Conservation (phyloP, 176 grass and related monocot genomes). For the Triticum aestivum region DNA sequence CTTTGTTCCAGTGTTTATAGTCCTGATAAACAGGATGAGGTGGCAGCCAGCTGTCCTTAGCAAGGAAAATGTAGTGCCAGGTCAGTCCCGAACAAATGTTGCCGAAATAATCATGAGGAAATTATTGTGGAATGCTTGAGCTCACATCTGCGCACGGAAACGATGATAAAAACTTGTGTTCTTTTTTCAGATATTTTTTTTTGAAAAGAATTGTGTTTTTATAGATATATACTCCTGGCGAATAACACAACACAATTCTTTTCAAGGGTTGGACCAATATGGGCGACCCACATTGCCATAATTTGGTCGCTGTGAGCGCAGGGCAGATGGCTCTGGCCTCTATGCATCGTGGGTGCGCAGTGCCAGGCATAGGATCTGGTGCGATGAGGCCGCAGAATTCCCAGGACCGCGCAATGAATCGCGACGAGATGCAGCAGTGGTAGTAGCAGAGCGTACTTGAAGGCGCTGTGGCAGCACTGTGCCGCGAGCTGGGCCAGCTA, state of each 20-base stretch:
- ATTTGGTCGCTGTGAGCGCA: not conserved
- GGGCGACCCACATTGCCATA: not conserved
- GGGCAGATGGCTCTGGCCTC: not conserved
- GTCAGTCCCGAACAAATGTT: not conserved
- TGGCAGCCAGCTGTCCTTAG: not conserved
- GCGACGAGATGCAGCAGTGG: not conserved
- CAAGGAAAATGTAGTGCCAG: not conserved
- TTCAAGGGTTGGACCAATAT: not conserved
- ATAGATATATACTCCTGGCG: not conserved
- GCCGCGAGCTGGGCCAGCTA: not conserved
- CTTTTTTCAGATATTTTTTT: not conserved
- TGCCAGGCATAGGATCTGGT: not conserved
- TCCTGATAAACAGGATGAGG: not conserved
- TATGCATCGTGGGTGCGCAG: not conserved
- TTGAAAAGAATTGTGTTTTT: not conserved
- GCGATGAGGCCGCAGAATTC: not conserved
- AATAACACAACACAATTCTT: too few relatives aligned
- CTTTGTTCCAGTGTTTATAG: conserved; percentile 1
- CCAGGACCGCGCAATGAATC: conserved; percentile 6
- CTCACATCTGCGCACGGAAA: not conserved
- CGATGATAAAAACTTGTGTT: not conserved
- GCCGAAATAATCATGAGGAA: not conserved
- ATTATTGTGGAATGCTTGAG: not conserved
- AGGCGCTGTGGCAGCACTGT: not conserved
- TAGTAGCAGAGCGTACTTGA: conserved; percentile 5